Conservation (phyloP, 192 early-diverging fungal species). For the Backusella westeae region DNA sequence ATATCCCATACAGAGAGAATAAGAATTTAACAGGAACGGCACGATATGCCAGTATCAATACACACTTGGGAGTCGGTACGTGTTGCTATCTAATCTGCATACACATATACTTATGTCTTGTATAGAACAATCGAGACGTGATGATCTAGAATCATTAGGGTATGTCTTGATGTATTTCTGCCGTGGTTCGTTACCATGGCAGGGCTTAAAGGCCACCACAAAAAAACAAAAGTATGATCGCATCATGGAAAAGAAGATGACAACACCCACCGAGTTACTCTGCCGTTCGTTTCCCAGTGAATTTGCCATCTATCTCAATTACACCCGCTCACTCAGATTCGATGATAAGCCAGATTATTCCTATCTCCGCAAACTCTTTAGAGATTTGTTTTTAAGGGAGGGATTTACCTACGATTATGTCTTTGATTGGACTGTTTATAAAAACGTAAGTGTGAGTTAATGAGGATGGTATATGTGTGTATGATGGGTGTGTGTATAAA, state of each 20-base stretch:
- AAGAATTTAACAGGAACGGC: slow-evolving; percentile 91
- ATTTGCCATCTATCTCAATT: slow-evolving; percentile 87
- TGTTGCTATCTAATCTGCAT: background rate
- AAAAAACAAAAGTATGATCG: slow-evolving; percentile 95
- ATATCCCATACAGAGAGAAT: slow-evolving; percentile 89
- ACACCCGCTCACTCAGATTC: slow-evolving; percentile 77
- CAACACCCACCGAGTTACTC: slow-evolving; percentile 75
- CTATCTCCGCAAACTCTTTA: slow-evolving; percentile 84
- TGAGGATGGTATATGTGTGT: background rate
- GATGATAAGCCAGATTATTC: slow-evolving; percentile 93
- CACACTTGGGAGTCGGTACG: slow-evolving; percentile 71
- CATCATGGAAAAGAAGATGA: slow-evolving; percentile 95
- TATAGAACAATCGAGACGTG: slow-evolving; percentile 80
- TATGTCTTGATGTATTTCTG: slow-evolving; percentile 92
- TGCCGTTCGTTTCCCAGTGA: slow-evolving; percentile 82
- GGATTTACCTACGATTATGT: slow-evolving; percentile 87
- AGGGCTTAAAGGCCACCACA: slow-evolving; percentile 82
- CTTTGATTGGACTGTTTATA: slow-evolving; percentile 85
- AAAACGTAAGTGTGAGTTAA: slow-evolving; percentile 44
- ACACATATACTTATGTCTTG: background rate
- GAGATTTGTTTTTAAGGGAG: slow-evolving; percentile 83
- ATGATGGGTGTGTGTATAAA: too few species aligned
- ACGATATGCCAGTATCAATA: slow-evolving; percentile 87
- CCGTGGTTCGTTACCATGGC: slow-evolving; percentile 86
- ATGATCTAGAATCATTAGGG: slow-evolving; percentile 85